Base-by-base conservation (phyloP, 2,329 filamentous ascomycete genomes). In the Pseudovirgaria hyperparasitica region DNA sequence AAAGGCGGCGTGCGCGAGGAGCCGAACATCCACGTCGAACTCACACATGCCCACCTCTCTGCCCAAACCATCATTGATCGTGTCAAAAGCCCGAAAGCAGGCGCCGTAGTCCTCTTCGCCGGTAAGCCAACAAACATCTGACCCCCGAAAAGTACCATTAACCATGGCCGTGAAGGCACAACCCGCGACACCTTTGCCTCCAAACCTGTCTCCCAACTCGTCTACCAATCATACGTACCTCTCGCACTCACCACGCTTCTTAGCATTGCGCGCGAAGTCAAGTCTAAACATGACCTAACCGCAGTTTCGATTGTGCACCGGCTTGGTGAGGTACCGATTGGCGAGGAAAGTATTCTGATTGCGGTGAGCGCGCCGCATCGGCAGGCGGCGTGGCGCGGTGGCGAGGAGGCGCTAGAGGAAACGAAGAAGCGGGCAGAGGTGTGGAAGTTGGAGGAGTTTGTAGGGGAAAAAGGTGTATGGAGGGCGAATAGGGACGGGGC, bases 371-470 rank as follows among this genome's bases (percentile, higher is more conserved):
- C 82, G 16, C 73, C 80, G 19, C 90, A 96, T 58, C 66, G 90
- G 6, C 70, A 79, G 41, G 81, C 79, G 9, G 86, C 82, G 5
- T 98, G 87, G 87, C 60, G 62, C 41, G 87, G 80, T 0, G 87
- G 82, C 0, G 87, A 96, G 59, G 82, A 92, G 57, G 80, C 85
- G 18, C 58, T 96, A 32, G 87, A 96, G 59, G 62, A 72, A 49
- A 84, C 82, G 46, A 98, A 96, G 60, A 71, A 70, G 29, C 73
- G 67, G 38, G 82, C 82, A n/a, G 90, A 98, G 61, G 76, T 98
- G 22, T 94, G 87, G 87, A 94, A 94, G 59, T 63, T 74, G 38
- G 87, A 96, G 59, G 79, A 84, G 50, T 94, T 94, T 62, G 72
- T 69, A 23, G 77, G 70, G 2, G 77, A 74, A 13, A 76, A 79